Evolutionary conservation across 2,329 filamentous ascomycete species (phyloP).

Genomic region (Mycogone perniciosa): DNA sequence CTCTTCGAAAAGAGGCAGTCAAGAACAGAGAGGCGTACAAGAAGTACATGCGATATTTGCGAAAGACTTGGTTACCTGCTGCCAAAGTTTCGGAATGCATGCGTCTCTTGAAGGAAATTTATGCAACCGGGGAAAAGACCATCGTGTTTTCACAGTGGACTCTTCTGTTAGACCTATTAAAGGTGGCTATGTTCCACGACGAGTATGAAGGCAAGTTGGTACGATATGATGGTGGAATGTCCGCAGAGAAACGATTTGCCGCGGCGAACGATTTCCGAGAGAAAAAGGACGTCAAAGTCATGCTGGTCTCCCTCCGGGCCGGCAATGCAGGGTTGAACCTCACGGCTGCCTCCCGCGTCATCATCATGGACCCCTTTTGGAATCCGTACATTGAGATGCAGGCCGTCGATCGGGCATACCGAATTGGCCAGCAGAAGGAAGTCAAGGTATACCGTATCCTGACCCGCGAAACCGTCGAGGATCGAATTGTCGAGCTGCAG

Average conservation of each 20-base stretch:
- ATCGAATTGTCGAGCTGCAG: constrained; percentile 75
- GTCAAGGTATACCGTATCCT: constrained; percentile 79
- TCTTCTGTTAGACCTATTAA: constrained; percentile 63
- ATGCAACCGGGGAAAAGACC: constrained; percentile 58
- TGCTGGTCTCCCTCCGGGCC: constrained; percentile 77
- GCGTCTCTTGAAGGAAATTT: constrained; percentile 62
- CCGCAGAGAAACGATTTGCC: constrained; percentile 57
- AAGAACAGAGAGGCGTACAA: constrained; percentile 59
- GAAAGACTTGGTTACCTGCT: constrained; percentile 64
- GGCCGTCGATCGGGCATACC: constrained; percentile 82
- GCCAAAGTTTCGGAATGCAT: constrained; percentile 79
- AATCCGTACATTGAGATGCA: constrained; percentile 92
- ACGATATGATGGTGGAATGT: constrained; percentile 79
- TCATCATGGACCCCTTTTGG: constrained; percentile 91
- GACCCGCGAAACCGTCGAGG: constrained; percentile 73
- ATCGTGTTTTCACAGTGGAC: constrained; percentile 79
- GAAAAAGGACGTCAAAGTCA: constrained; percentile 59
- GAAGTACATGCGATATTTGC: constrained; percentile 63
- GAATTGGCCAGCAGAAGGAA: constrained; percentile 69
- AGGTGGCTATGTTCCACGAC: constrained; percentile 63
- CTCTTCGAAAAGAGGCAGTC: constrained; percentile 58
- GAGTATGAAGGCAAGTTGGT: constrained; percentile 54
- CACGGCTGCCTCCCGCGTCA: constrained; percentile 73
- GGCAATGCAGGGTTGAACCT: constrained; percentile 83
- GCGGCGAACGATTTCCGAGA: constrained; percentile 61